Evolutionary conservation across 2,329 filamentous ascomycete genomes (phyloP).

Genomic region (Stagonosporopsis tanaceti): DNA sequence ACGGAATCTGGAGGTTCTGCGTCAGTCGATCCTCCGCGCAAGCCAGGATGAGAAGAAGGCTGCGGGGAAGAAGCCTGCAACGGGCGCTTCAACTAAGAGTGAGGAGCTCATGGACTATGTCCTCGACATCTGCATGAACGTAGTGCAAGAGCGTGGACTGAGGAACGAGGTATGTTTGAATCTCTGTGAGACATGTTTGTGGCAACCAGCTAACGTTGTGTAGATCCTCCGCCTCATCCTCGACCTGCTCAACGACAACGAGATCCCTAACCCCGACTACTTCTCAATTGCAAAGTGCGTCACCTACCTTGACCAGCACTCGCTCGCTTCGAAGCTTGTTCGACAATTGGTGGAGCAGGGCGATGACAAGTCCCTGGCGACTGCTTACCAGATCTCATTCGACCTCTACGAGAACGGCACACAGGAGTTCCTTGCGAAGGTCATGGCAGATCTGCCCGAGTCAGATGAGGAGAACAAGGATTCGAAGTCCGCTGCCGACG

Average conservation of each 20-base stretch:
- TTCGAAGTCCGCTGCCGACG: slow-evolving; percentile 43
- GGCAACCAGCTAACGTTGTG: slow-evolving; percentile 21
- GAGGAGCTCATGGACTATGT: slow-evolving; percentile 98
- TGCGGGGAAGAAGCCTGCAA: slow-evolving; percentile 65
- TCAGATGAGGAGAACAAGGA: slow-evolving; percentile 59
- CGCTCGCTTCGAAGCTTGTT: slow-evolving; percentile 87
- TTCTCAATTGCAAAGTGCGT: slow-evolving; percentile 98
- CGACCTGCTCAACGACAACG: slow-evolving; percentile 92
- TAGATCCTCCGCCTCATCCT: slow-evolving; percentile 89
- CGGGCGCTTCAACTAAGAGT: slow-evolving; percentile 66
- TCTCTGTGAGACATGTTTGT: too few species aligned
- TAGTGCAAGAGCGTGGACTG: slow-evolving; percentile 91
- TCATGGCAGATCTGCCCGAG: slow-evolving; percentile 77
- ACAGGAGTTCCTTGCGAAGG: slow-evolving; percentile 92
- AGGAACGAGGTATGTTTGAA: slow-evolving; percentile 67
- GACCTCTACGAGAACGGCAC: slow-evolving; percentile 98
- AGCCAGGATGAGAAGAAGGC: slow-evolving; percentile 83
- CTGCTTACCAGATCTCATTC: slow-evolving; percentile 97
- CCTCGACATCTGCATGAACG: slow-evolving; percentile 94
- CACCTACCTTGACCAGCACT: slow-evolving; percentile 91
- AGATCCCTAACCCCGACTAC: slow-evolving; percentile 91
- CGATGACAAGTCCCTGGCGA: slow-evolving; percentile 78
- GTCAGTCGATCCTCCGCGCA: slow-evolving; percentile 86
- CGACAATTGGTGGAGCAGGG: slow-evolving; percentile 80
- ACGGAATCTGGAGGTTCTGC: slow-evolving; percentile 86